phyloP scores from a whole-genome alignment of 1,139 yeast species.

The Kazachstania sp. region DNA sequence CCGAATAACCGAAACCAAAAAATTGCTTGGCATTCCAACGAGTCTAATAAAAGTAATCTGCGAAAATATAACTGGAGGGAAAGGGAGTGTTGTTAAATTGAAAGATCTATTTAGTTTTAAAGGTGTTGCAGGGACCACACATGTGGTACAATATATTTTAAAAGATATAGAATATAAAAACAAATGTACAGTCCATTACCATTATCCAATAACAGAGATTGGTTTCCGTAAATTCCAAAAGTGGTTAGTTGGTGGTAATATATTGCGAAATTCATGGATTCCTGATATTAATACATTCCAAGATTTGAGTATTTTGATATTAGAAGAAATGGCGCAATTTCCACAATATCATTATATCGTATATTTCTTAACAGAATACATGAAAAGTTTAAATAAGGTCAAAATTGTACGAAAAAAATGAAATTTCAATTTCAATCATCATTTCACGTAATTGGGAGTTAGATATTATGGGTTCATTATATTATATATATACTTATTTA shows the following conservation, averaged over 20 bases:
- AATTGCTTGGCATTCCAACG: slow-evolving; percentile 32
- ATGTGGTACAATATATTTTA: slow-evolving; percentile 27
- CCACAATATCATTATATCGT: slow-evolving; percentile 39
- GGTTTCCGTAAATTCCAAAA: slow-evolving; percentile 17
- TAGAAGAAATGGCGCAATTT: slow-evolving; percentile 31
- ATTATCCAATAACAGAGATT: slow-evolving; percentile 35
- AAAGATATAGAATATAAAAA: slow-evolving; percentile 9
- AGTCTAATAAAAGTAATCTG: slow-evolving; percentile 36
- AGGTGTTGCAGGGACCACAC: slow-evolving; percentile 48
- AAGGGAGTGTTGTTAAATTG: slow-evolving; percentile 19
- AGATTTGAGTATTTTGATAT: slow-evolving; percentile 35
- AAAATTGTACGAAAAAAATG: background rate
- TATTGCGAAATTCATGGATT: slow-evolving; percentile 12
- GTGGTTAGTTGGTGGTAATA: slow-evolving; percentile 28
- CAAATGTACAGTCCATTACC: slow-evolving; percentile 31
- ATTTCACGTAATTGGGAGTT: background rate
- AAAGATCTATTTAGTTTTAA: slow-evolving; percentile 43
- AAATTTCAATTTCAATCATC: background rate
- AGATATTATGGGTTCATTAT: background rate
- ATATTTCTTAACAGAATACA: slow-evolving; percentile 39
- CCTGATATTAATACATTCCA: slow-evolving; percentile 29
- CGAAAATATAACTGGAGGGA: slow-evolving; percentile 35
- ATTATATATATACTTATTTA: slow-evolving; percentile 10
- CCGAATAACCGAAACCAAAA: slow-evolving; percentile 35
- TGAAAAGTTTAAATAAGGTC: slow-evolving; percentile 34